Evolutionary conservation across 2,329 filamentous ascomycete genomes (phyloP).

Genomic region (Trichophyton simii): DNA sequence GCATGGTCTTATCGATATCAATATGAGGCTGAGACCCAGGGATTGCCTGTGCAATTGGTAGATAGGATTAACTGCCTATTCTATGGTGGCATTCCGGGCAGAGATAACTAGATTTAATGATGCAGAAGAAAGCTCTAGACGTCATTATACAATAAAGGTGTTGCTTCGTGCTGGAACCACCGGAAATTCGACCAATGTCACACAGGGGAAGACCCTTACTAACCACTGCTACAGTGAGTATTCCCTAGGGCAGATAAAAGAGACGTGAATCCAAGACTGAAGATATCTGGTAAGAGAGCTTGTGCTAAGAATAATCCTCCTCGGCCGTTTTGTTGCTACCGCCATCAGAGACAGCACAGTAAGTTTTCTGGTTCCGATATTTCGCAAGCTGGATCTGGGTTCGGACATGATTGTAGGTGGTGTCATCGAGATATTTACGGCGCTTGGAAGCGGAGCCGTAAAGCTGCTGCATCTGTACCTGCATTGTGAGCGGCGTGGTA

Average conservation of each 20-base stretch:
- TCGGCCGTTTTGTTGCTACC: not conserved
- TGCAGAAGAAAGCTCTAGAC: too few relatives aligned
- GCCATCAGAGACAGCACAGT: not conserved
- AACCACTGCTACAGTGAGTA: too few relatives aligned
- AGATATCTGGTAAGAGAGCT: not conserved
- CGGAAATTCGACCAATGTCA: too few relatives aligned
- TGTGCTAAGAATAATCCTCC: not conserved
- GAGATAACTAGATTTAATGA: not conserved
- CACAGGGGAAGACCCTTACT: too few relatives aligned
- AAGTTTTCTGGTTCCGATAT: constrained; percentile 19
- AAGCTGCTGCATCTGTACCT: constrained; percentile 23
- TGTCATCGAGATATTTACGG: constrained; percentile 16
- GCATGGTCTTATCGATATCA: constrained; percentile 3
- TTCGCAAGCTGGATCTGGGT: constrained; percentile 19
- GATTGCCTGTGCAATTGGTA: not conserved
- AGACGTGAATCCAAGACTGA: too few relatives aligned
- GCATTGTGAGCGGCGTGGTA: constrained; percentile 17
- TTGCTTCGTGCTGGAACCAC: too few relatives aligned
- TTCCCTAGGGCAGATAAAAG: too few relatives aligned
- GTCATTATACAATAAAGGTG: too few relatives aligned
- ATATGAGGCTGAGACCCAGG: not conserved
- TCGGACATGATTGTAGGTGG: constrained; percentile 13
- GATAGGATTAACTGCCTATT: not conserved
- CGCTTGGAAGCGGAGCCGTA: constrained; percentile 16
- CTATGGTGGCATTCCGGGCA: not conserved